phyloP scores from a whole-genome alignment of 2,329 filamentous ascomycete genomes.

The Colletotrichum musicola region DNA sequence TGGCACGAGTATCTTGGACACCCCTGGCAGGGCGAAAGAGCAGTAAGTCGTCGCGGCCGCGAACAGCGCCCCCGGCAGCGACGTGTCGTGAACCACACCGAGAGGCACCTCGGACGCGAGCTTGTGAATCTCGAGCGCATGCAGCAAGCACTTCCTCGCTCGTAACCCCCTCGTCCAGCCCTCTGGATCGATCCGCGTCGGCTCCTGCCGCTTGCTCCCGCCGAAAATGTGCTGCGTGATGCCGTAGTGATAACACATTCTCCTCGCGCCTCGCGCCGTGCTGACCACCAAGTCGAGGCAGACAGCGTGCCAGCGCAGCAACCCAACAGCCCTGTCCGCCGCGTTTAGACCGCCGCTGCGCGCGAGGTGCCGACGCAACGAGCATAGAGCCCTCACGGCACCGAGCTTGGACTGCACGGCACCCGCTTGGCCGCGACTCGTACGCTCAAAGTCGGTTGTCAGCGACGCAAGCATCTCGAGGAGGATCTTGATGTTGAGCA shows the following conservation, averaged over 20 bases:
- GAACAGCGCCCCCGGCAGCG: background rate
- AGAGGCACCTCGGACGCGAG: conserved; percentile 10
- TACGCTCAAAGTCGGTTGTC: background rate
- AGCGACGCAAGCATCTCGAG: conserved; percentile 6
- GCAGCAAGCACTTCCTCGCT: conserved; percentile 5
- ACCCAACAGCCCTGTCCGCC: background rate
- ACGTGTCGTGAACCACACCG: conserved; percentile 11
- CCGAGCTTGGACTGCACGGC: conserved; percentile 1
- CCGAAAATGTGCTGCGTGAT: conserved; percentile 24
- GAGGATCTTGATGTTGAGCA: conserved; percentile 9
- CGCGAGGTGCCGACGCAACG: background rate
- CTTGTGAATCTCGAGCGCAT: conserved; percentile 16
- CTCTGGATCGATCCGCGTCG: background rate
- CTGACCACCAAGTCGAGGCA: conserved; percentile 15
- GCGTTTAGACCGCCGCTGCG: background rate
- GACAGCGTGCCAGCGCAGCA: conserved; percentile 13
- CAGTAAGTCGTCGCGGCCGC: conserved; percentile 12
- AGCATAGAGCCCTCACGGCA: background rate
- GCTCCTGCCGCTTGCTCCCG: conserved; percentile 15
- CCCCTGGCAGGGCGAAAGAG: conserved; percentile 10
- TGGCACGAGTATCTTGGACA: conserved; percentile 12
- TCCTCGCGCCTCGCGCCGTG: conserved; percentile 5
- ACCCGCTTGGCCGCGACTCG: background rate
- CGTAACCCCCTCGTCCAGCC: background rate
- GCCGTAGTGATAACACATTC: conserved; percentile 16